Conservation (phyloP, 2,329 filamentous ascomycete genomes). For the Diaporthe nobilis region DNA sequence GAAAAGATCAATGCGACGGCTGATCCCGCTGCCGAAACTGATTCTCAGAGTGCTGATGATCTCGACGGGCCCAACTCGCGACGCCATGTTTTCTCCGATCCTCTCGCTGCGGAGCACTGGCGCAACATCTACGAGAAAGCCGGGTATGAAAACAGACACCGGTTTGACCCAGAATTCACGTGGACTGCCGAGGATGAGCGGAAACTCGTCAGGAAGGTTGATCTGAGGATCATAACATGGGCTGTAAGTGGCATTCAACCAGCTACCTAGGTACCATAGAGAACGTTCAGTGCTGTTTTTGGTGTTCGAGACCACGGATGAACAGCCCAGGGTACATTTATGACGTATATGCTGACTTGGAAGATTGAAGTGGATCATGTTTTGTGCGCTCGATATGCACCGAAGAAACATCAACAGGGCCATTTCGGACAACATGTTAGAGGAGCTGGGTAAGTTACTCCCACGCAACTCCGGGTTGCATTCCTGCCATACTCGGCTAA, state of each 20-base stretch:
- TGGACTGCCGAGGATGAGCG: constrained; percentile 69
- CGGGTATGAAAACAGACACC: constrained; percentile 72
- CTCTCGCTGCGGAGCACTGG: constrained; percentile 63
- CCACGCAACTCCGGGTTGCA: not conserved
- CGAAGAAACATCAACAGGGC: constrained; percentile 50
- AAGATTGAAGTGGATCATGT: constrained; percentile 45
- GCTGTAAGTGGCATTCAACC: constrained; percentile 15
- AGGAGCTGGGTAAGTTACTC: constrained; percentile 50
- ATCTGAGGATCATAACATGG: constrained; percentile 53
- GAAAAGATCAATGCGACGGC: constrained; percentile 21
- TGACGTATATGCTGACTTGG: not conserved
- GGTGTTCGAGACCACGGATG: not conserved
- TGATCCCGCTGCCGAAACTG: not conserved
- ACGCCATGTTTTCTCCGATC: constrained; percentile 63
- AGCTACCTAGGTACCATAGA: not conserved
- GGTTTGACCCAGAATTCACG: constrained; percentile 69
- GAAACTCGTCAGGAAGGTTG: constrained; percentile 65
- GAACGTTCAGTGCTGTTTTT: not conserved
- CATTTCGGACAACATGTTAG: constrained; percentile 53
- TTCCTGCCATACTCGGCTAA: not conserved
- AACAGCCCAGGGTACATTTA: not conserved
- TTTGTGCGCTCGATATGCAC: constrained; percentile 46
- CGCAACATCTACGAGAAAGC: constrained; percentile 67
- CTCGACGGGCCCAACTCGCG: not conserved
- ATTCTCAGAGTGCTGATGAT: not conserved